Evolutionary conservation across 805 yeast species (phyloP), one percentile per base, ranked within the genome.

Genomic region (Hanseniaspora valbyensis): DNA sequence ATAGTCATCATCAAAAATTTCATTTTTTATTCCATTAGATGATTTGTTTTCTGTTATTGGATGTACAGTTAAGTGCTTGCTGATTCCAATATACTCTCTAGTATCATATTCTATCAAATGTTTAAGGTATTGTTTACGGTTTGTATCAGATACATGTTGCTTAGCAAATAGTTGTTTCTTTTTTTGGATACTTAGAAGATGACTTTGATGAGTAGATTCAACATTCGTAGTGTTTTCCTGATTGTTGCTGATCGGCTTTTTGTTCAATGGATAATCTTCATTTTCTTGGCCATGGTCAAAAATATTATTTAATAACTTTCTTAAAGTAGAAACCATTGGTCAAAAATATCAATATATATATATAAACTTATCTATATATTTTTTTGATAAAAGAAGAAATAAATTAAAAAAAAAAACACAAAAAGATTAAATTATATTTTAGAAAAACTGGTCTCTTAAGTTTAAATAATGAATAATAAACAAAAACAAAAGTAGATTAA

Each of bases 71-170:
- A 34, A 7, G 16, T 34, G 39, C 9, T 39, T 39, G 22, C 25
- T 14, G n/a, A 39, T 24, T n/a, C n/a, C 32, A 4, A 13, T n/a
- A 25, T 30, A 46, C 16, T 46, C 50, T 2, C 14, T 8, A 9
- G 50, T 46, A 26, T 46, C 50, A 16, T 46, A 46, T 9, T 30
- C 42, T 39, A 46, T 39, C 14, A 46, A 16, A 24, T 39, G 30
- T 19, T 39, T 32, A 6, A 46, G 12, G 16, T 36, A 46, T 9
- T 32, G 29, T n/a, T 30, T 38, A 10, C 21, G 18, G n/a, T 33
- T 25, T 32, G 43, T 2, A 8, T 38, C 38, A 5, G 37, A 13
- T 4, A 46, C 34, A 12, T 14, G 21, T 24, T 30, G n/a, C 22
- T 28, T 46, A 4, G 32, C 10, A 24, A 46, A 18, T 16, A 46